Base-by-base conservation (phyloP, 2,329 filamentous ascomycete genomes). In the Colletotrichum tofieldiae region DNA sequence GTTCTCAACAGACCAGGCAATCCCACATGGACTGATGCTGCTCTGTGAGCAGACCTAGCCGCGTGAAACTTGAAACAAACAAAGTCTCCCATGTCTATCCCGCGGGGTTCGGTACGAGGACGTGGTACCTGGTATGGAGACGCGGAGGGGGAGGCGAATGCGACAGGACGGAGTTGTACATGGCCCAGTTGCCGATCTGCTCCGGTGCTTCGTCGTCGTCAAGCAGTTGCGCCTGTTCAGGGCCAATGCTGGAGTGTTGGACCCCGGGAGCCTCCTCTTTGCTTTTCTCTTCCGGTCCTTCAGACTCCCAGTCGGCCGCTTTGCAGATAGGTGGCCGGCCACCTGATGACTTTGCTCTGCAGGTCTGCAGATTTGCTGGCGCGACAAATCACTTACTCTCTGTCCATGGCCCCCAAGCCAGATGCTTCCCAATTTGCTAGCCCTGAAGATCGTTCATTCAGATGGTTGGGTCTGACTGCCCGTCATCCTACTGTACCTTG, bases 21-120 rank as follows among this genome's bases (percentile, higher is more conserved):
- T 47, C 23, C 43, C 35, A 58, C 54, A 65, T 16, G 29, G 58
- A 45, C 20, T 37, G 56, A 39, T 55, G 49, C 54, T 61, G 39
- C 37, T 54, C 32, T 59, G 61, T 43, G 59, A 52, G 61, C 54
- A 65, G 26, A 52, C 47, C 43, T 29, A 65, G 7, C 61, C 67
- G 67, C 45, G 62, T 55, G 55, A 60, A 59, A 65, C 67, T 71
- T 67, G 67, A 71, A 71, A 67, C 67, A 29, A 67, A 41, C 14
- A 71, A 37, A 47, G 62, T 55, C 43, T 65, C 43, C n/a, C 52
- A 37, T 35, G 49, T 41, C 45, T 29, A 37, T 52, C 35, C 35
- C 35, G 61, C 63, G 45, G 43, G 43, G 55, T 43, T 32, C 45
- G 55, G 62, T 45, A 60, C 37, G 54, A 54, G 37, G 32, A 49